These are phyloP conservation scores for Trichoderma gamsii DNA, from an alignment of 495 filamentous ascomycete species.

Conservation along the genomic window DNA sequence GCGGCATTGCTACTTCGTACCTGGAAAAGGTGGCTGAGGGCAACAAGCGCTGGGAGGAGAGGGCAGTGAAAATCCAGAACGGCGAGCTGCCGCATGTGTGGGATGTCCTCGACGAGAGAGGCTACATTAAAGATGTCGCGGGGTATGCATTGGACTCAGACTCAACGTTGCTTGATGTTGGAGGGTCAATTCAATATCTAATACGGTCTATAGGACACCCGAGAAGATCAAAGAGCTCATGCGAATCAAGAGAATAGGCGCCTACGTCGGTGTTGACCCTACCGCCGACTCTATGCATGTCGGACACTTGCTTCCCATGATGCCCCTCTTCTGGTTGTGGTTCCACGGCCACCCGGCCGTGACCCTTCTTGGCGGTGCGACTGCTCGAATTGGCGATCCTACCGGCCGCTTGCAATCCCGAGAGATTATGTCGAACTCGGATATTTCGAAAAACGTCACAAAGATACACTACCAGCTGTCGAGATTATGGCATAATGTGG, in stretches of 20 bases:
- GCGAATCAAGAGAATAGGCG: conserved; percentile 61
- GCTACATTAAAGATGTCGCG: conserved; percentile 70
- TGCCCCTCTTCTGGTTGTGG: conserved; percentile 92
- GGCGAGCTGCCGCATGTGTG: conserved; percentile 60
- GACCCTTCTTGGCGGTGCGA: conserved; percentile 78
- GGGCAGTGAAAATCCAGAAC: conserved; percentile 50
- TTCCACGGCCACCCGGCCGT: conserved; percentile 70
- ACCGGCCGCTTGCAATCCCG: conserved; percentile 67
- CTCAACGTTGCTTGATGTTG: neutral
- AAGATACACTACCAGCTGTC: conserved; percentile 78
- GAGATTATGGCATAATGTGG: conserved; percentile 66
- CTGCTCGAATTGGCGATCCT: conserved; percentile 82
- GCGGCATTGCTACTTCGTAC: conserved; percentile 23
- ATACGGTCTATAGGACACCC: conserved; percentile 32
- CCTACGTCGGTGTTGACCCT: conserved; percentile 88
- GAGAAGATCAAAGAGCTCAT: conserved; percentile 65
- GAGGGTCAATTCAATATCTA: neutral
- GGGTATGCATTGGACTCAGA: conserved; percentile 51
- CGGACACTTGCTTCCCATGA: conserved; percentile 87
- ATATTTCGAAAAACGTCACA: conserved; percentile 62
- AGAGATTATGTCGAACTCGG: conserved; percentile 45
- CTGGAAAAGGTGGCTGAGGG: conserved; percentile 49
- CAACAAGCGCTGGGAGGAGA: conserved; percentile 49
- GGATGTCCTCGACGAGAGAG: conserved; percentile 69
- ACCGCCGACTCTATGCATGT: conserved; percentile 87